phyloP scores from a whole-genome alignment of 441 rosid species.

The Pelargonium myrrhifolium region DNA sequence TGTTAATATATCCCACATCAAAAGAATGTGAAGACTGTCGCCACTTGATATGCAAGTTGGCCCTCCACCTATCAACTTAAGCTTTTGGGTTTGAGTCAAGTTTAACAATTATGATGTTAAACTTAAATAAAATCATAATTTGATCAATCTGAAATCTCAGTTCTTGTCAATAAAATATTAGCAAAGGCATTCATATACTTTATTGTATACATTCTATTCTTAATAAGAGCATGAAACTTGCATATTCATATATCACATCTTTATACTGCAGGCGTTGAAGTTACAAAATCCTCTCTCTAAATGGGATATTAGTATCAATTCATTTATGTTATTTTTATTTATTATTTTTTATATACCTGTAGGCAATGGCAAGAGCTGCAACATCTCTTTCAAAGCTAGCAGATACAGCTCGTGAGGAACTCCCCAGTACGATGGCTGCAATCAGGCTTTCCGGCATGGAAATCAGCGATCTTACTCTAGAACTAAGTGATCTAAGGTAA shows the following conservation, averaged over 20 bases:
- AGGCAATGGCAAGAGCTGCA: slow-evolving; percentile 90
- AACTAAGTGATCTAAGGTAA: slow-evolving; percentile 84
- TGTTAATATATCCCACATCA: too few species aligned
- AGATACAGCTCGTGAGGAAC: slow-evolving; percentile 80
- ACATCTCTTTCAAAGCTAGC: slow-evolving; percentile 80
- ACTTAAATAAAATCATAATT: too few species aligned
- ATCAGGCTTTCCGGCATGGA: slow-evolving; percentile 96
- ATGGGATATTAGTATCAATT: background rate
- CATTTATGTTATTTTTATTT: slow-evolving; percentile 16
- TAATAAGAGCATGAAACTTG: background rate
- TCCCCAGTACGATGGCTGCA: slow-evolving; percentile 91
- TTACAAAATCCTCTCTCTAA: background rate
- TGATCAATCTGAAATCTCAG: too few species aligned
- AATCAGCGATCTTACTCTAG: slow-evolving; percentile 89
- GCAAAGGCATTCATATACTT: too few species aligned
- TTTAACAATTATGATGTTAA: too few species aligned
- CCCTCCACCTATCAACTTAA: too few species aligned
- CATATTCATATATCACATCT: background rate
- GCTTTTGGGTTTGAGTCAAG: too few species aligned
- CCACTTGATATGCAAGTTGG: too few species aligned
- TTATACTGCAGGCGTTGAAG: background rate
- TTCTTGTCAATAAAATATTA: too few species aligned
- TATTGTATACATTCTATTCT: background rate
- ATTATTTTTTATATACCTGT: slow-evolving; percentile 5
- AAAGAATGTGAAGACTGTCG: too few species aligned